Evolutionary conservation across 306 rosid genomes (phyloP).

Genomic region (Gleditsia sinensis): DNA sequence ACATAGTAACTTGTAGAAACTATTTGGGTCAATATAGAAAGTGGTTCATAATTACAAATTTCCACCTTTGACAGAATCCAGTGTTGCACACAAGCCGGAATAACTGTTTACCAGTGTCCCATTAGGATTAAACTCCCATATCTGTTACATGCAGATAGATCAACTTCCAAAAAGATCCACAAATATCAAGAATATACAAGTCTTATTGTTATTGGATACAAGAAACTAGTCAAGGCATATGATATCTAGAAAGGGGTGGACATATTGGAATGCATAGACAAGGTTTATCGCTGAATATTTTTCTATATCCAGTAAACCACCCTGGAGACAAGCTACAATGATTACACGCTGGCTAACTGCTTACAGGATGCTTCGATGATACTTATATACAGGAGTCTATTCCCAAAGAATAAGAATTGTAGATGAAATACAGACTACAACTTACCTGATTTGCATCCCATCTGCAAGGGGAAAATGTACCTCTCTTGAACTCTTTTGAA

Average conservation of each 20-base stretch:
- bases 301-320: neutral
- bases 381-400: neutral
- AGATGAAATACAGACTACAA: neutral
- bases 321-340: neutral
- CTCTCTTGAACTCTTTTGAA: constrained; percentile 57
- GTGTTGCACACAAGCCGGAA: constrained; percentile 76
- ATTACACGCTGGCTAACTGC: neutral
- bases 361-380: neutral
- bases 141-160: constrained; percentile 46
- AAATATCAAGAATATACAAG: constrained; percentile 9
- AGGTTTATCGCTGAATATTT: neutral
- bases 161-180: constrained; percentile 35
- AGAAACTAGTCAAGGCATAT: constrained; percentile 3
- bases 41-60: neutral
- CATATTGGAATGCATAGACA: neutral
- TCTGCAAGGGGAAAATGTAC: constrained; percentile 72
- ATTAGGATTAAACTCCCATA: constrained; percentile 71
- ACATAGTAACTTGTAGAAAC: neutral
- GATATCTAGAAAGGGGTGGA: neutral
- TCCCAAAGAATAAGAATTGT: neutral
- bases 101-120: constrained; percentile 81
- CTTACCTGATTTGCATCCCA: constrained; percentile 80
- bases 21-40: neutral
- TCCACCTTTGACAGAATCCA: constrained; percentile 56
- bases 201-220: neutral